Conservation (phyloP, 176 grass and related monocot species). For the Triticum turgidum region DNA sequence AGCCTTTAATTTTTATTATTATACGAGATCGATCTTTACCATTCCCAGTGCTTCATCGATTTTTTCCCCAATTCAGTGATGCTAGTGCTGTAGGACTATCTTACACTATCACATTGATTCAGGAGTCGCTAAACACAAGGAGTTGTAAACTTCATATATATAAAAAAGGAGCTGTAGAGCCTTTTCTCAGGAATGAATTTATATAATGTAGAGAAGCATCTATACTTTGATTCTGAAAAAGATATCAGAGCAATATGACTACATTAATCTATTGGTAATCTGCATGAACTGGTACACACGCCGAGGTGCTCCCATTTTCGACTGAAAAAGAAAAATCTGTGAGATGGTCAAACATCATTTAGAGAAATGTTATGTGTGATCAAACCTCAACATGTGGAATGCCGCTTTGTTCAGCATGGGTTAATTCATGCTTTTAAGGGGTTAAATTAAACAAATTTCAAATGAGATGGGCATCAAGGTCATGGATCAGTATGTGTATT, state of each 20-base stretch:
- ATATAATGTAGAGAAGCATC: background rate
- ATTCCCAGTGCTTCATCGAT: background rate
- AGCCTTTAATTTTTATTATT: background rate
- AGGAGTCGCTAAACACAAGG: background rate
- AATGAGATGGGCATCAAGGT: background rate
- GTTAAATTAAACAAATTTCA: background rate
- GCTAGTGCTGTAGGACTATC: background rate
- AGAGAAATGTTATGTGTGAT: background rate
- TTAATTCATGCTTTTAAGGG: background rate
- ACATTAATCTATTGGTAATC: background rate
- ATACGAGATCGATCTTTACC: background rate
- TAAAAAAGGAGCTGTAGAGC: background rate
- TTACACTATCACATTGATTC: background rate
- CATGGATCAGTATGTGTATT: background rate
- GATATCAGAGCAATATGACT: too few relatives aligned
- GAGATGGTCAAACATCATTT: background rate
- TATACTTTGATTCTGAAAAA: background rate
- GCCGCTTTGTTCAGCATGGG: background rate
- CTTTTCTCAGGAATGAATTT: background rate
- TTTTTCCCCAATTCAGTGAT: background rate
- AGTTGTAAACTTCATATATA: background rate
- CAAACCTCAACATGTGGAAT: background rate
- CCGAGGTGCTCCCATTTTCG: too few relatives aligned
- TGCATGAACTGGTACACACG: background rate
- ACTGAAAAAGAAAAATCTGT: background rate